Base-by-base conservation (phyloP, 2,329 filamentous ascomycete genomes). In the Cladosporium sp. region DNA sequence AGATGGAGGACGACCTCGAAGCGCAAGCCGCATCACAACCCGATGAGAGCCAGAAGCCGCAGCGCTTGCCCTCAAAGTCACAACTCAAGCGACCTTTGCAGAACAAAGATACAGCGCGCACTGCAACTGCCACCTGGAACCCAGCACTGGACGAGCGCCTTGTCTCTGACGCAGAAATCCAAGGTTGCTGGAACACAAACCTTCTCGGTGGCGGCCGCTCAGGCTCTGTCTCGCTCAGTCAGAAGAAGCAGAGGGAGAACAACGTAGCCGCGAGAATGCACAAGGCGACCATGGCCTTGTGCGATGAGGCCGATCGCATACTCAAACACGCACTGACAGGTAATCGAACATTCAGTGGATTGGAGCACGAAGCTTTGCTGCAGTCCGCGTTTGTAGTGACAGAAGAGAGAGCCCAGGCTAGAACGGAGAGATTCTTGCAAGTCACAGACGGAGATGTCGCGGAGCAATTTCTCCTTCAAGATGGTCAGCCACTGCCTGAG, bases 191-290 rank as follows among this genome's bases (percentile, higher is more conserved):
- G 36, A 28, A 36, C 34, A 16, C 34, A 16, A 36, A 36, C 34
- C 30, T 63, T 10, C 48, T 63, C 46, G 28, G 46, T n/a, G 32
- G 60, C 49, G 60, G 60, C 30, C 23, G 23, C 5, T 54, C 46
- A 18, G 60, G 60, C 21, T 63, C 60, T 18, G 32, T 56, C 18
- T 63, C 60, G 49, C 49, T 63, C 18, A 54, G 28, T 4, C 43
- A 63, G 49, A 63, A 63, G 21, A 53, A 53, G 23, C 60, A 63
- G 21, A 36, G 39, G 16, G 60, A 32, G 11, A 30, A 18, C 21
- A 63, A 18, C 23, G 58, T 16, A 5, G 60, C 60, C 21, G 60
- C 60, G 14, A 28, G 23, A 2, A 34, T 23, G n/a, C 60, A 63
- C 60, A 63, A 63, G 48, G 14, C 21, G 7, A 16, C 26, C 23